Base-by-base conservation (phyloP, 1,284 basidiomycete genomes). In the Trichosporon inkin region DNA sequence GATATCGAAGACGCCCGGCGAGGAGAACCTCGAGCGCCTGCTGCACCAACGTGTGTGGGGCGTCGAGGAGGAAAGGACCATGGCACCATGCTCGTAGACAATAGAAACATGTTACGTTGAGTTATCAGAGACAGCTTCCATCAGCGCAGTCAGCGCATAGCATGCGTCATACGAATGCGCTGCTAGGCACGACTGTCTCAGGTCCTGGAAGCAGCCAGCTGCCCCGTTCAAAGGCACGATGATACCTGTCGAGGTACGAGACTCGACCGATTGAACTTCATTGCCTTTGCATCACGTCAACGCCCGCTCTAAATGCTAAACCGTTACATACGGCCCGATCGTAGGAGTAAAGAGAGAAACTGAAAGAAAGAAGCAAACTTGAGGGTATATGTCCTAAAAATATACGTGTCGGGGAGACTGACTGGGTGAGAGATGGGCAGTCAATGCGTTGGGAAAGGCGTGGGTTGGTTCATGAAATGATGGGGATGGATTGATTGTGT, bases 1-100 rank as follows among this genome's bases (percentile, higher is more conserved):
- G 10, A 71, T 78, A 37, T 62, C 60, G 8, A 41, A 53, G 8
- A 77, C 76, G 17, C 74, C 76, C 0, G 76, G 76, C 20, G 61
- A 59, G 16, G 67, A 68, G n/a, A 67, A 57, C 20, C 61, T 78
- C 35, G 65, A 71, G 38, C 62, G 62, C 51, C 19, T 70, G 19
- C 52, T 78, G 24, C 63, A 77, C 24, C 57, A 61, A 3, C 55
- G 76, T 52, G 75, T 78, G 14, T 78, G 77, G 63, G 75, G 75
- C 11, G 58, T 49, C 44, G 28, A 49, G 22, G 20, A 13, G 20
- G 4, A 16, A 49, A 8, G 16, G 24, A 22, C 6, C 10, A 16
- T 6, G 24, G 5, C n/a, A 1, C 10, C 24, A 28, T 16, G 22
- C 10, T 8, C 22, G 24, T 49, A 49, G 44, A 49, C 28, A 49